Evolutionary conservation across 345 rosid species (phyloP), one percentile per base, ranked within the genome.

Genomic region (Arabis hirsuta): DNA sequence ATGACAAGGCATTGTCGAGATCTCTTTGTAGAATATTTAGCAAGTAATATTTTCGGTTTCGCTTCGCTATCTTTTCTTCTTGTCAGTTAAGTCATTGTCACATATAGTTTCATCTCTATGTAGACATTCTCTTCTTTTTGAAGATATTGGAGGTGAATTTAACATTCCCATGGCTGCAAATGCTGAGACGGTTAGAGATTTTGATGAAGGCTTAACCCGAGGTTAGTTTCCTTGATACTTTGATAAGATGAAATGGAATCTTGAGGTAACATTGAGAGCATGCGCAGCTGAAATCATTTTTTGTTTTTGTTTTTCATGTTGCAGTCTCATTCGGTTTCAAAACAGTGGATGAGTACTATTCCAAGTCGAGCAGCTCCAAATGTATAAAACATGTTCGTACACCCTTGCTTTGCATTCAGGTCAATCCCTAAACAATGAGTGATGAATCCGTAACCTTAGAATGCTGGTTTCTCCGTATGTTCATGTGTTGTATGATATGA

Each of bases 331-430:
- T 90, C 81, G 96, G 98, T 69, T 93, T 93, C 87, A 89, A 87
- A 71, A 85, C 97, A 0, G 98, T 85, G 45, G 96, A 89, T 81
- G 98, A 93, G 7, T 90, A 93, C 77, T 93, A 93, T 69, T 82
- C 85, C 61, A 82, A 84, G 71, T 93, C 97, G 26, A 85, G 92
- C 82, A 93, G 98, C 80, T 88, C 91, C n/a, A 84, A 86, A 67
- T 51, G 78, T 27, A 80, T 93, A 66, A 89, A 90, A 76, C 65
- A 85, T 51, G 86, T 93, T 11, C 54, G 55, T 5, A 81, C 59
- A 5, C 98, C 97, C 42, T 80, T 93, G 84, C 96, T 93, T 20
- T 93, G 97, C 81, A 89, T 93, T 72, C 98, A 90, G 96, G 96
- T 90, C 74, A 71, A 43, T 48, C 43, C 12, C 5, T 65, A 16